Evolutionary conservation across 179 eudicot species (phyloP).

Genomic region (Drosera spatulata): DNA sequence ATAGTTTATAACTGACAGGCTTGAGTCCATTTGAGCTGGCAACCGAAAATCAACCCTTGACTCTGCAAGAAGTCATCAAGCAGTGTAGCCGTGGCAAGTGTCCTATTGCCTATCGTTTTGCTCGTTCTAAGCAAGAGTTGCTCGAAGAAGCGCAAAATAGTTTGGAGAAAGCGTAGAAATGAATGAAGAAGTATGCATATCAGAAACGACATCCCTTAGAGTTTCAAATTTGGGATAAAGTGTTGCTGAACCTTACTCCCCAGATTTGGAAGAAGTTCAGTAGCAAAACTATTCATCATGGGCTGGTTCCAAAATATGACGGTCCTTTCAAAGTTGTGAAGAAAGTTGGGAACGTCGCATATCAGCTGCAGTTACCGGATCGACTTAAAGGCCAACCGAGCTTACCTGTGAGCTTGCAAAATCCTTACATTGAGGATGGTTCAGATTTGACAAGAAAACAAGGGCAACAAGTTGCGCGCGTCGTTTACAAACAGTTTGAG

Average conservation of each 20-base stretch:
- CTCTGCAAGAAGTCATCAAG: neutral
- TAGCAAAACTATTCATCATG: neutral
- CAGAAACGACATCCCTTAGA: too few species aligned
- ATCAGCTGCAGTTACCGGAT: neutral
- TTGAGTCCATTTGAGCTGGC: too few species aligned
- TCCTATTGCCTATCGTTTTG: neutral
- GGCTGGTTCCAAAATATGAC: conserved; percentile 2
- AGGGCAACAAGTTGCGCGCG: too few species aligned
- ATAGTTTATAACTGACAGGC: neutral
- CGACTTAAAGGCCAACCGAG: conserved; percentile 1
- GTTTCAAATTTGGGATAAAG: conserved; percentile 6
- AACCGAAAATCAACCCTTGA: too few species aligned
- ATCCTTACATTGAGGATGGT: too few species aligned
- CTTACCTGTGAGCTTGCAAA: conserved; percentile 6
- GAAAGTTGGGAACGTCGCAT: conserved; percentile 1
- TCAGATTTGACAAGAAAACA: too few species aligned
- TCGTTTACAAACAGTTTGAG: neutral
- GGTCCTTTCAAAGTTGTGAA: conserved; percentile 5
- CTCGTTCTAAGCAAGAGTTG: too few species aligned
- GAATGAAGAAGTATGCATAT: too few species aligned
- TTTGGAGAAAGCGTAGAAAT: too few species aligned
- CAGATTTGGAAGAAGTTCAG: conserved; percentile 6
- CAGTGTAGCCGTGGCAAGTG: conserved; percentile 5
- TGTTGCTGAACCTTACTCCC: conserved; percentile 3
- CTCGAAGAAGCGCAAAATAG: too few species aligned